A percentile compares a stretch with the other conserved stretches of the same genome.
Evolutionary conservation across 2,329 filamentous ascomycete genomes (phyloP).

Genomic region (Penicillium frequentans): DNA sequence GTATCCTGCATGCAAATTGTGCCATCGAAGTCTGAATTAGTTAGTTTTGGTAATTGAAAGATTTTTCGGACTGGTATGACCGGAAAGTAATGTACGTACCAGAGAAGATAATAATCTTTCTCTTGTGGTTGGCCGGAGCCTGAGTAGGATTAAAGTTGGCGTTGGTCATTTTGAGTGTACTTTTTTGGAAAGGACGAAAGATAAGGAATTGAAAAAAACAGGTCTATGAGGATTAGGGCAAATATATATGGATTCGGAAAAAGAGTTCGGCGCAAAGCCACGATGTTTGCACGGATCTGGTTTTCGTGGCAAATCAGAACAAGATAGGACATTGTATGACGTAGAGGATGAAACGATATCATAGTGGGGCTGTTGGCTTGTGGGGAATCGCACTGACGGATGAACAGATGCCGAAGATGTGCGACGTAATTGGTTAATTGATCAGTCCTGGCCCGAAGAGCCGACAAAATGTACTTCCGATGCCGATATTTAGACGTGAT

Average conservation of each 20-base stretch:
- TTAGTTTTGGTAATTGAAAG: neutral
- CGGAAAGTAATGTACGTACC: constrained; percentile 27
- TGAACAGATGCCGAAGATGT: constrained; percentile 1
- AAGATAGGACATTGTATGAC: constrained; percentile 15
- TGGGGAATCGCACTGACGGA: neutral
- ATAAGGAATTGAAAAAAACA: neutral
- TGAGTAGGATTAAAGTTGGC: constrained; percentile 13
- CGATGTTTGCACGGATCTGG: neutral
- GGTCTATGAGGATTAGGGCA: neutral
- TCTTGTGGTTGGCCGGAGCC: constrained; percentile 21
- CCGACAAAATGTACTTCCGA: constrained; percentile 4
- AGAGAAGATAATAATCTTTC: constrained; percentile 50
- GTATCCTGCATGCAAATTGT: constrained; percentile 73
- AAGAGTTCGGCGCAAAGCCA: neutral
- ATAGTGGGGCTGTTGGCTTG: constrained; percentile 12
- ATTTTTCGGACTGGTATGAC: neutral
- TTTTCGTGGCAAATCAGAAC: constrained; percentile 14
- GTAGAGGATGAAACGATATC: constrained; percentile 13
- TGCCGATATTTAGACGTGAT: neutral
- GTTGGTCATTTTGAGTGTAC: constrained; percentile 10
- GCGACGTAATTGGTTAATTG: neutral
- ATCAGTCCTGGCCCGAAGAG: neutral
- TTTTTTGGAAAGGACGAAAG: neutral
- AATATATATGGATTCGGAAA: neutral
- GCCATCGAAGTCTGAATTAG: constrained; percentile 60